These are phyloP conservation scores for Fusarium ramigenum DNA, from an alignment of 2,329 filamentous ascomycete genomes.

Conservation along the genomic window DNA sequence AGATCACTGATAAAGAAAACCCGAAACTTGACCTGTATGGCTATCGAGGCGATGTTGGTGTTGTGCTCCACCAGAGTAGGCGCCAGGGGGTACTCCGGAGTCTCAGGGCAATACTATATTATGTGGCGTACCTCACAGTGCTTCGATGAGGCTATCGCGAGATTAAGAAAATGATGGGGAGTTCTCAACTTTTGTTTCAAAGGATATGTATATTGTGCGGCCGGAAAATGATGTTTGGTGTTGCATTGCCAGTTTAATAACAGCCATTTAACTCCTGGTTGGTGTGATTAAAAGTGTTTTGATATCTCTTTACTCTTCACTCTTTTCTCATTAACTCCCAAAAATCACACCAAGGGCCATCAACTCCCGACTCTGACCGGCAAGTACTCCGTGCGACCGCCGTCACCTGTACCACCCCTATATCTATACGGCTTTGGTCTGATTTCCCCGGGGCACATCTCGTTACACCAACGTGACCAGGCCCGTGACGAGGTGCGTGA, in stretches of 20 bases:
- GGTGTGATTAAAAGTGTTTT: neutral
- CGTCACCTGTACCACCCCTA: conserved; percentile 5
- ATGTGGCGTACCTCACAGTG: conserved; percentile 3
- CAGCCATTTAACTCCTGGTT: neutral
- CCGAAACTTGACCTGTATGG: neutral
- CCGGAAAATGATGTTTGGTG: neutral
- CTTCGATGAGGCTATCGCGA: conserved; percentile 23
- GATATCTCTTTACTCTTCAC: conserved; percentile 9
- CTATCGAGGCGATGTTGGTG: neutral
- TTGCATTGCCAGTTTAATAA: neutral
- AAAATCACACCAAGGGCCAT: neutral
- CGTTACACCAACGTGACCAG: conserved; percentile 30
- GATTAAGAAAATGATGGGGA: neutral
- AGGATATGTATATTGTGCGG: neutral
- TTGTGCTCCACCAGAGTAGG: neutral
- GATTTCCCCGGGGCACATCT: conserved; percentile 2
- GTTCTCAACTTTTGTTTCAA: neutral
- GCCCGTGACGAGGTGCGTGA: conserved; percentile 27
- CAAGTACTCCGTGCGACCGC: neutral
- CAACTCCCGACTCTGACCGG: neutral
- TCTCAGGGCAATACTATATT: neutral
- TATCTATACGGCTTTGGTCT: neutral
- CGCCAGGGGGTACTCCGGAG: neutral
- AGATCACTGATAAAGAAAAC: neutral
- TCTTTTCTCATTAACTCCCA: neutral